These are phyloP conservation scores for Fusarium sarcochroum DNA, from an alignment of 2,329 filamentous ascomycete genomes.

Conservation along the genomic window DNA sequence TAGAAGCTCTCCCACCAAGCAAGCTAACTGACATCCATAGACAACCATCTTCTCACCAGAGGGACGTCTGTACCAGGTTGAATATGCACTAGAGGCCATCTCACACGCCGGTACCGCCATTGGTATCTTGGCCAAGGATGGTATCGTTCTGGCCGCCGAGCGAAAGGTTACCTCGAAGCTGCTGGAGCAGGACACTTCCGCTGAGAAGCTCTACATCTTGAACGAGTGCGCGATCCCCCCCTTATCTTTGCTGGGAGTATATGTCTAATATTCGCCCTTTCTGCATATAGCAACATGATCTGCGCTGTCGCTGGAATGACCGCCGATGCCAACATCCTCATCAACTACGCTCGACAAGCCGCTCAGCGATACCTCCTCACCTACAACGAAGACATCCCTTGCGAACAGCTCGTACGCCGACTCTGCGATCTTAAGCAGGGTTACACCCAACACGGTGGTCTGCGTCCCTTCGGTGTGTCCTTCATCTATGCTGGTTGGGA, in stretches of 20 bases:
- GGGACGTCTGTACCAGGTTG: conserved; percentile 97
- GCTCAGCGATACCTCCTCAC: conserved; percentile 98
- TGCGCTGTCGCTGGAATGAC: conserved; percentile 99
- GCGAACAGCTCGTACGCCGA: conserved; percentile 96
- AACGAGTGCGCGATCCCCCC: conserved; percentile 83
- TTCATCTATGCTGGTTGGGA: conserved; percentile 99
- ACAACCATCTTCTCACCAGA: conserved; percentile 99
- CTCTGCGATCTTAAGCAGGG: conserved; percentile 99
- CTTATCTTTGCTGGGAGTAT: neutral
- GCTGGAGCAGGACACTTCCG: conserved; percentile 98
- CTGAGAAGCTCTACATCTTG: conserved; percentile 99
- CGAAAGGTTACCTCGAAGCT: conserved; percentile 99
- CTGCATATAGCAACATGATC: conserved; percentile 90
- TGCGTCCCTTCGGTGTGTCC: conserved; percentile 96
- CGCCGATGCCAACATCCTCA: conserved; percentile 99
- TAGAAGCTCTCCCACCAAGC: conserved; percentile 42
- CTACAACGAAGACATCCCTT: conserved; percentile 99
- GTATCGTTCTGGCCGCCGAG: conserved; percentile 97
- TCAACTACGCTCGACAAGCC: conserved; percentile 98
- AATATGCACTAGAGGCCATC: conserved; percentile 99
- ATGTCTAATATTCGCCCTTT: conserved; percentile 20
- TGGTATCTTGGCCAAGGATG: conserved; percentile 96
- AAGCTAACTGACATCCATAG: conserved; percentile 62
- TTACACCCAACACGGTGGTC: conserved; percentile 98
- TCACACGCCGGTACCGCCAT: conserved; percentile 98